Conservation (phyloP, 345 rosid species). For the Erodium maritimum region DNA sequence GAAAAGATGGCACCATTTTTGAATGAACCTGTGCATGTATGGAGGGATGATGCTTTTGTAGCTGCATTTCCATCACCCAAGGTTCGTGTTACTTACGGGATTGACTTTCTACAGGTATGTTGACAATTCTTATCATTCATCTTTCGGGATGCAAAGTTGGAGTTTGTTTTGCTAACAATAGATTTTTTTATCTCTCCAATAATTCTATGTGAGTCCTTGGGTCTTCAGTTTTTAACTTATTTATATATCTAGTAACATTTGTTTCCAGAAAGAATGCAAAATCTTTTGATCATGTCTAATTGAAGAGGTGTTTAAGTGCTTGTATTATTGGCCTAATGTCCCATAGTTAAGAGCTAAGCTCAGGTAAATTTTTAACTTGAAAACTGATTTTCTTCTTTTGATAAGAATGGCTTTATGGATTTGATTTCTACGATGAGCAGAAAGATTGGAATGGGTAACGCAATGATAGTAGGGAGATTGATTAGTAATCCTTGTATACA, state of each 20-base stretch:
- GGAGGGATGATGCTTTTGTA: constrained; percentile 51
- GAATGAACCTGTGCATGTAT: constrained; percentile 43
- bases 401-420: too few species aligned
- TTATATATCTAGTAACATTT: too few species aligned
- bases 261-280: too few species aligned
- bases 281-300: too few species aligned
- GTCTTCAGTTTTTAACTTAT: too few species aligned
- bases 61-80: constrained; percentile 54
- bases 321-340: too few species aligned
- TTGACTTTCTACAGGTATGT: constrained; percentile 64
- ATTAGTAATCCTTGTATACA: not conserved
- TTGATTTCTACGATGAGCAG: not conserved
- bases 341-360: too few species aligned
- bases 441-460: not conserved
- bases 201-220: too few species aligned
- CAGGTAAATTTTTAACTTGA: too few species aligned
- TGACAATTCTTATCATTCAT: not conserved
- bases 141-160: not conserved
- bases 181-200: not conserved
- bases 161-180: not conserved
- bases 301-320: too few species aligned
- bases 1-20: constrained; percentile 52
- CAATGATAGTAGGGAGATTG: not conserved
- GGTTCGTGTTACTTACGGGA: constrained; percentile 61
- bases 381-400: too few species aligned